Conservation (phyloP, 768 basidiomycete genomes). For the Lenzites betulinus region DNA sequence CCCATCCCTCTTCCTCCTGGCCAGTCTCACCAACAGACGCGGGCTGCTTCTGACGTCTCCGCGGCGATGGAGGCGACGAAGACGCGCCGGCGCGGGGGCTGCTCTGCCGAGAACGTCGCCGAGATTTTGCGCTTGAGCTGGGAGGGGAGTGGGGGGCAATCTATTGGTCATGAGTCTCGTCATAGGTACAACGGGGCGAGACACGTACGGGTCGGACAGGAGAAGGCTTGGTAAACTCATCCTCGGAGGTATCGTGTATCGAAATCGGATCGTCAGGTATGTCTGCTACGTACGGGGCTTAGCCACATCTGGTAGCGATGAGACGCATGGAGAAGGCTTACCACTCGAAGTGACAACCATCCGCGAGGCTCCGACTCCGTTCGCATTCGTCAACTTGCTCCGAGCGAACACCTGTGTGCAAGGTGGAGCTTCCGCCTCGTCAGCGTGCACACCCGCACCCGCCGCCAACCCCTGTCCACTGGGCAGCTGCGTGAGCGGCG, state of each 20-base stretch:
- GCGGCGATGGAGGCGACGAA: background rate
- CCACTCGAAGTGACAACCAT: background rate
- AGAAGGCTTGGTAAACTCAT: conserved; percentile 1
- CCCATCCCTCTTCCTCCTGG: too few species aligned
- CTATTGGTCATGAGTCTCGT: conserved; percentile 40
- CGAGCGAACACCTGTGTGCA: conserved; percentile 30
- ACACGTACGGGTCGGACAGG: conserved; percentile 13
- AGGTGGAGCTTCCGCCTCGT: conserved; percentile 1
- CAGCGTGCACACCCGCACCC: background rate
- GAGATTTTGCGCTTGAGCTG: conserved; percentile 36
- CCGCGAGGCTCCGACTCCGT: background rate
- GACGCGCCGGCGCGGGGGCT: conserved; percentile 16
- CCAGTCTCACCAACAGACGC: conserved; percentile 5
- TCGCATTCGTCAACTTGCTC: conserved; percentile 21
- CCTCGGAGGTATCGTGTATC: conserved; percentile 14
- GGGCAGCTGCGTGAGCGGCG: conserved; percentile 12
- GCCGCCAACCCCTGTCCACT: background rate
- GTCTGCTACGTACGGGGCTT: background rate
- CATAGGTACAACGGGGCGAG: background rate
- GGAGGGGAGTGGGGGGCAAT: conserved; percentile 7
- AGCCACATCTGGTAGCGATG: background rate
- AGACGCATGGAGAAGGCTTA: background rate
- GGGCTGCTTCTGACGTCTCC: background rate
- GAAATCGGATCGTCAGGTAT: conserved; percentile 10
- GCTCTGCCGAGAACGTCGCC: conserved; percentile 16